phyloP scores from a whole-genome alignment of 345 rosid genomes.

The Zanthoxylum bungeanum region DNA sequence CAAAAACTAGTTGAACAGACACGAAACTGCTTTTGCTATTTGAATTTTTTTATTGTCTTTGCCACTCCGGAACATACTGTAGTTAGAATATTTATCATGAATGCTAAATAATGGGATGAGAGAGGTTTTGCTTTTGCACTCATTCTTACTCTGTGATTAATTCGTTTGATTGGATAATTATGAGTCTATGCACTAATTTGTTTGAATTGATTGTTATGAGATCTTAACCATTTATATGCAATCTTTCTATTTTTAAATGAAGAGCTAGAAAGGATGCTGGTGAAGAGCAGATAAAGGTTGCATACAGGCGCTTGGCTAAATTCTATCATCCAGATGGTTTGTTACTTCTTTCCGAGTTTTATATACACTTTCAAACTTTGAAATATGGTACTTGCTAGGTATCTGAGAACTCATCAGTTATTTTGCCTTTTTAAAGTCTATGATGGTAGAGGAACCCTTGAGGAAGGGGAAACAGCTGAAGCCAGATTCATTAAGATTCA shows the following conservation, averaged over 20 bases:
- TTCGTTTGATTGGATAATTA: neutral
- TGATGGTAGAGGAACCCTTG: constrained; percentile 87
- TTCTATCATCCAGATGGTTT: constrained; percentile 96
- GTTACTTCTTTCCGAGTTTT: constrained; percentile 14
- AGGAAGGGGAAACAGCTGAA: constrained; percentile 96
- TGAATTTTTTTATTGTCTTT: neutral
- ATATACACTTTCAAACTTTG: neutral
- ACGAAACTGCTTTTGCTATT: neutral
- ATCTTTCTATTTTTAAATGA: constrained; percentile 18
- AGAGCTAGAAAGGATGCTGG: constrained; percentile 87
- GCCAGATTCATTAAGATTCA: constrained; percentile 95
- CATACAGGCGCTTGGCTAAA: constrained; percentile 88
- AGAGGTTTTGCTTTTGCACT: neutral
- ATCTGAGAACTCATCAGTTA: constrained; percentile 14
- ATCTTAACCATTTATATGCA: neutral
- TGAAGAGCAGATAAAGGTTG: constrained; percentile 80
- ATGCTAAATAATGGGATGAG: neutral
- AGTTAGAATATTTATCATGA: neutral
- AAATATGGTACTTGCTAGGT: neutral
- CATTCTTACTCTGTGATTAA: neutral
- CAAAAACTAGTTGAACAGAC: neutral
- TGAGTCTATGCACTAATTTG: no score
- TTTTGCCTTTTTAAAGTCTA: constrained; percentile 51
- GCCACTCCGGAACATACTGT: neutral
- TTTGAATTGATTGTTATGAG: no score